Evolutionary conservation across 768 basidiomycete species (phyloP), one percentile per base, ranked within the genome.

Genomic region (Dioszegia aurantiaca): DNA sequence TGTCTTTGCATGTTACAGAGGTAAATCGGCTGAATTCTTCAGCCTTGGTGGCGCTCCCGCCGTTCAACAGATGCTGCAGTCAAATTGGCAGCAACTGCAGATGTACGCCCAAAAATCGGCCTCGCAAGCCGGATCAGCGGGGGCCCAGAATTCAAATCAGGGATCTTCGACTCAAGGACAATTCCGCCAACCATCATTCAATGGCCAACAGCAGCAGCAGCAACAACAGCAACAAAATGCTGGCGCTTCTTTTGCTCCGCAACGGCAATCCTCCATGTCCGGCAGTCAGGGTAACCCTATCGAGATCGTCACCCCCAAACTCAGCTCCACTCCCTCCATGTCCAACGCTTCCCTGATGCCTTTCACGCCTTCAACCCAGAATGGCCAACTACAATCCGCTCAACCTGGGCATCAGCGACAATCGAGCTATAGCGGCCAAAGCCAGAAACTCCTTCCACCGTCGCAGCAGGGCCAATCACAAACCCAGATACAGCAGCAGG

Each of bases 281-380:
- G 56, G 62, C 16, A 64, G 62, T 21, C 62, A 63, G 33, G 49
- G 52, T 10, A 70, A 70, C 37, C 69, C 69, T 10, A 68, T 70
- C 46, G 69, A 70, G 24, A 42, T 70, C 24, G 58, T 58, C 41
- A 70, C 69, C 1, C 69, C 69, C 1, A 56, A 56, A 8, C 49
- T 59, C 39, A 43, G 45, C 39, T 24, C 44, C 19, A 51, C 59
- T 2, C 49, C 51, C 8, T 23, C 26, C 17, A 19, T 33, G 4
- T 31, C 52, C 24, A 30, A 43, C 37, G 30, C 55, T 28, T 33
- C 33, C 14, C 33, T 33, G 6, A 6, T 33, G 33, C 33, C 33
- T 33, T 63, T 45, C 1, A 59, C 63, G 21, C 67, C 60, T 1
- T 57, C 40, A 16, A 36, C 17, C n/a, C 41, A 52, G 17, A 24